Evolutionary conservation across 2,329 filamentous ascomycete genomes (phyloP), one percentile per base, ranked within the genome.

Genomic region (Aureobasidium sp.): DNA sequence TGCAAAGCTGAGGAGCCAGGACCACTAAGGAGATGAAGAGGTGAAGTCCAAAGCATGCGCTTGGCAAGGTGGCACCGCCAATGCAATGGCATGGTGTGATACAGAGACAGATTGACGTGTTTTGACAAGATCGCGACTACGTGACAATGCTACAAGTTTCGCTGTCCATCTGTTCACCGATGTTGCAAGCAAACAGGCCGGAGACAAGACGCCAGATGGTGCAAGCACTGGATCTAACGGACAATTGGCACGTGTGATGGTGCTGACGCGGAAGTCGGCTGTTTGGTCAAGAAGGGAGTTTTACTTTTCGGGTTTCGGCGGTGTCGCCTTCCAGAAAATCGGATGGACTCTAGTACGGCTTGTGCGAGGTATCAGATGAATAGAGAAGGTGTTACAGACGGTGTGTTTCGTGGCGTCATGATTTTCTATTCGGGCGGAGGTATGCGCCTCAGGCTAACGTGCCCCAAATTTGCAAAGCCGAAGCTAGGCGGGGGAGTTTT

Each of bases 221-320:
- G 53, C 53, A 46, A 46, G 34, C 34, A n/a, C 10, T 39, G 50
- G 34, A 36, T 34, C 12, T 24, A 34, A 44, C 53, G 53, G 41
- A 57, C 53, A 26, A 57, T 44, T 29, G 41, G 53, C 53, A 46
- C 53, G 39, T 46, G 53, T 43, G 29, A 36, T 32, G 53, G 26
- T 57, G 53, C 53, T 55, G 52, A 55, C 52, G 29, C 37, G 51
- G 51, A 57, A 46, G 26, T 36, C 53, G 53, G 53, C 53, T 20
- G 39, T 46, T 29, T 41, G 17, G 24, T 17, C 39, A 57, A 10
- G 20, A 32, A 43, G 32, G 1, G 37, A 44, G 52, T 24, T 46
- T 57, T 34, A 9, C 41, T 24, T 26, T 46, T 46, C 37, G 53
- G 53, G 26, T 17, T 26, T 13, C 29, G 53, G 53, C 53, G 41